Base-by-base conservation (phyloP, 163 green algal genomes). In the Scenedesmus sp. region DNA sequence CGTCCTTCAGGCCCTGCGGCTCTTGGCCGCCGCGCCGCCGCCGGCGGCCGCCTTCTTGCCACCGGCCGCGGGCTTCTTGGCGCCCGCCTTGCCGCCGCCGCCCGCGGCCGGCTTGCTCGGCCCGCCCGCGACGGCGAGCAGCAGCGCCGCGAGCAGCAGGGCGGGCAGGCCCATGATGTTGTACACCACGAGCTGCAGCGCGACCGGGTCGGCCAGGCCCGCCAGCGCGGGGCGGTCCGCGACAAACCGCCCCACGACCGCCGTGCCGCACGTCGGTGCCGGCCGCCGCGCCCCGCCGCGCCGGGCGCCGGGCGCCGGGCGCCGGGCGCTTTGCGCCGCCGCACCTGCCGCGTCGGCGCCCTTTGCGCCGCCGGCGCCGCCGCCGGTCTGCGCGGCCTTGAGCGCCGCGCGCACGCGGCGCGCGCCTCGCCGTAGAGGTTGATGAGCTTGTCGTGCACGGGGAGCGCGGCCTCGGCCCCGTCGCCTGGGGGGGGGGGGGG, bases 361-460 rank as follows among this genome's bases (percentile, higher is more conserved):
- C 22, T 85, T 51, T 65, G 51, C 51, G 64, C 53, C 31, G 11
- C 18, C n/a, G 34, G 24, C 2, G 31, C 34, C 7, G 64, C 67
- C 67, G 64, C 50, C 50, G 48, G 33, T 17, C 14, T 10, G 36
- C 13, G 29, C 28, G 51, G 10, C 15, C 31, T 31, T 66, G n/a
- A 48, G 67, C 67, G 56, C 50, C 31, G 11, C 6, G 24, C 74
- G 69, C 22, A 87, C 73, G 18, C 83, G 3, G 60, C 63, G 36
- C 83, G 76, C 3, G 80, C 88, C 77, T 88, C 88, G 31, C 29
- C 63, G 62, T 85, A 89, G 0, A 71, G 77, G 60, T 87, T 89
- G 66, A 90, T 80, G 29, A 60, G 48, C 26, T 67, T 79, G 66
- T 92, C 89, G 47, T 84, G 84, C 64, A 79, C 57, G 10, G 76